Evolutionary conservation across 768 basidiomycete species (phyloP).

Genomic region (Chalciporus piperatus): DNA sequence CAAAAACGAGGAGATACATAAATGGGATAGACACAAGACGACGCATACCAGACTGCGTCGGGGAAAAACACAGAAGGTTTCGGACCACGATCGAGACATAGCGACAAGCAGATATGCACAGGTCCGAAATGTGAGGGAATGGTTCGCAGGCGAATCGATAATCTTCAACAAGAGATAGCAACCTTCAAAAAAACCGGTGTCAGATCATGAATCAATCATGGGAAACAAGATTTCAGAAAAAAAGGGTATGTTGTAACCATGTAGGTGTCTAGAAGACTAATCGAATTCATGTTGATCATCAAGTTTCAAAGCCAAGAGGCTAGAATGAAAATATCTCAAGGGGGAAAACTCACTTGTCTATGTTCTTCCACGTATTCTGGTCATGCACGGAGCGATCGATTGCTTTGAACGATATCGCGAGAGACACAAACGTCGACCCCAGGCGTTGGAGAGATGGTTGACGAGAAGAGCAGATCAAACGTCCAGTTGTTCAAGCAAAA

Average conservation of each 20-base stretch:
- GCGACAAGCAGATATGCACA: background rate
- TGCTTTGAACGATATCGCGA: no score
- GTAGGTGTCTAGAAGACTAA: conserved; percentile 89
- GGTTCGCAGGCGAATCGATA: no score
- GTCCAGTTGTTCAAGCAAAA: no score
- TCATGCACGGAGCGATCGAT: no score
- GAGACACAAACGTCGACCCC: no score
- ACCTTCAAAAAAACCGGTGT: conserved; percentile 6
- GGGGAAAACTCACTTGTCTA: conserved; percentile 12
- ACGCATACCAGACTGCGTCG: background rate
- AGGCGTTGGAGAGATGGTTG: no score
- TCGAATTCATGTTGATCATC: conserved; percentile 72
- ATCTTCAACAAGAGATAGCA: background rate
- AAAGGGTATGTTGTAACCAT: conserved; percentile 58
- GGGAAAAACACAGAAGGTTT: background rate
- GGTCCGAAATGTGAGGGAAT: no score
- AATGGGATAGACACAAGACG: no score
- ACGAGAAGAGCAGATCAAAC: no score
- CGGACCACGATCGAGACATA: background rate
- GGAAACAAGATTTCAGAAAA: conserved; percentile 19
- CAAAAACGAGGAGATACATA: background rate
- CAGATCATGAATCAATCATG: conserved; percentile 3
- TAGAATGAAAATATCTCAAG: background rate
- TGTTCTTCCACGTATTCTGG: background rate
- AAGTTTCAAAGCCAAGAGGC: conserved; percentile 12